A percentile compares a stretch with the other conserved stretches of the same genome.
Conservation (phyloP, 495 filamentous ascomycete species). For the Hyaloscypha hepaticicola region DNA sequence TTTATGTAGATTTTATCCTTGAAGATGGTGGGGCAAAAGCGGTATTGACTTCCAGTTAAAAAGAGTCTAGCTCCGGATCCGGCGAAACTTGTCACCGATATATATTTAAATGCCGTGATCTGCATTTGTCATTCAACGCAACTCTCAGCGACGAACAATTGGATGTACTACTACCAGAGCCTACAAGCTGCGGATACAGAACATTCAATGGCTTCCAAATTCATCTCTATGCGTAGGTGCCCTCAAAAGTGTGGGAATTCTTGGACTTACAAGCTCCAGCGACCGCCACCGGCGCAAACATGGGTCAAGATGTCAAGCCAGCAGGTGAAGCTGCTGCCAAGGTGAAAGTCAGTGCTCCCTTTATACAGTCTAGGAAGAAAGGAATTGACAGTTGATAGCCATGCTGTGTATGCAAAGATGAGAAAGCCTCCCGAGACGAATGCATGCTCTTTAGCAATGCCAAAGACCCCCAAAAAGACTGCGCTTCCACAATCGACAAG, state of each 20-base stretch:
- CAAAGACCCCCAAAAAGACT: constrained; percentile 74
- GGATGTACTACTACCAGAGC: constrained; percentile 15
- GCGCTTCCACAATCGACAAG: constrained; percentile 73
- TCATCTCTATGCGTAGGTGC: constrained; percentile 27
- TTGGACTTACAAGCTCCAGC: constrained; percentile 20
- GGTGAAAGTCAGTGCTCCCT: constrained; percentile 17
- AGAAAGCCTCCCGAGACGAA: constrained; percentile 90
- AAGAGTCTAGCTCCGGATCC: constrained; percentile 6
- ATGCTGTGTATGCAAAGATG: constrained; percentile 95
- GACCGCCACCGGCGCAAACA: constrained; percentile 25
- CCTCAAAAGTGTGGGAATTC: background rate
- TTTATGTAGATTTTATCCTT: background rate
- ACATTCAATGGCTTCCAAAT: constrained; percentile 28
- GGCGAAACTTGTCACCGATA: constrained; percentile 15
- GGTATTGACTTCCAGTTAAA: constrained; percentile 12
- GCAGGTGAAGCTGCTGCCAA: constrained; percentile 23
- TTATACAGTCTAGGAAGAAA: background rate
- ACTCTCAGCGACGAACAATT: background rate
- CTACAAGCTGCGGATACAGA: constrained; percentile 18
- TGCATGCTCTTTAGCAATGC: constrained; percentile 95
- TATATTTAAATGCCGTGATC: background rate
- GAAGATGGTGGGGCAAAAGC: constrained; percentile 9
- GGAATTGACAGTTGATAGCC: constrained; percentile 52
- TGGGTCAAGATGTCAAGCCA: constrained; percentile 25
- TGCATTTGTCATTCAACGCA: constrained; percentile 1